These are phyloP conservation scores for Nakazawaea ernobii DNA, from an alignment of 805 yeast species.

Conservation along the genomic window DNA sequence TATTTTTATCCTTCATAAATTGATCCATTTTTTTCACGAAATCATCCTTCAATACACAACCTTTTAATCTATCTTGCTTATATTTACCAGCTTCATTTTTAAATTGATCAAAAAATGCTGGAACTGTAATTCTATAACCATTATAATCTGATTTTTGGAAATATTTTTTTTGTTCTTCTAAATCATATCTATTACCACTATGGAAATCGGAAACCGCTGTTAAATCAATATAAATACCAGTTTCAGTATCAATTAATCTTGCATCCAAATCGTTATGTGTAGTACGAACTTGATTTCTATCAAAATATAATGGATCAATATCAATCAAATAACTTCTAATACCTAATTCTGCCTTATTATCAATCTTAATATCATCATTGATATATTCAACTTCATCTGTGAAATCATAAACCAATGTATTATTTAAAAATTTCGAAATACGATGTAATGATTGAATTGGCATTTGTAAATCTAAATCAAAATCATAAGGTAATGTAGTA, in stretches of 20 bases:
- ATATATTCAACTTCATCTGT: conserved; percentile 34
- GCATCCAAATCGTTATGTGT: conserved; percentile 22
- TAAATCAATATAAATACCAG: conserved; percentile 45
- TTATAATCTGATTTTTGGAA: conserved; percentile 6
- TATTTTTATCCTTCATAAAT: conserved; percentile 3
- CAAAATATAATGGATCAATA: conserved; percentile 11
- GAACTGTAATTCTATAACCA: conserved; percentile 6
- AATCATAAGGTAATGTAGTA: conserved; percentile 52
- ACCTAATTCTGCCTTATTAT: conserved; percentile 13
- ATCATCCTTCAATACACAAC: conserved; percentile 5
- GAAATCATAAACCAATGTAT: conserved; percentile 38
- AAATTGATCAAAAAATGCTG: conserved; percentile 1
- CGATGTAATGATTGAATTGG: conserved; percentile 27
- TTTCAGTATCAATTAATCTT: conserved; percentile 41
- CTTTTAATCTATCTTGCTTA: neutral
- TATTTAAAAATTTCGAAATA: conserved; percentile 37
- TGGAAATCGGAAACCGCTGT: conserved; percentile 30
- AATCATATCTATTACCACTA: conserved; percentile 9
- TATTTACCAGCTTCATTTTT: conserved; percentile 7
- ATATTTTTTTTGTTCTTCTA: conserved; percentile 4
- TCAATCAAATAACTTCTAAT: conserved; percentile 10
- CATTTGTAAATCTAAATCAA: conserved; percentile 55
- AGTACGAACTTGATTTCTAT: conserved; percentile 8
- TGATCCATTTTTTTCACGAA: conserved; percentile 2
- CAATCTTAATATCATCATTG: conserved; percentile 44